Conservation (phyloP, 164 flowering plant genomes). For the Nymphaea colorata region DNA sequence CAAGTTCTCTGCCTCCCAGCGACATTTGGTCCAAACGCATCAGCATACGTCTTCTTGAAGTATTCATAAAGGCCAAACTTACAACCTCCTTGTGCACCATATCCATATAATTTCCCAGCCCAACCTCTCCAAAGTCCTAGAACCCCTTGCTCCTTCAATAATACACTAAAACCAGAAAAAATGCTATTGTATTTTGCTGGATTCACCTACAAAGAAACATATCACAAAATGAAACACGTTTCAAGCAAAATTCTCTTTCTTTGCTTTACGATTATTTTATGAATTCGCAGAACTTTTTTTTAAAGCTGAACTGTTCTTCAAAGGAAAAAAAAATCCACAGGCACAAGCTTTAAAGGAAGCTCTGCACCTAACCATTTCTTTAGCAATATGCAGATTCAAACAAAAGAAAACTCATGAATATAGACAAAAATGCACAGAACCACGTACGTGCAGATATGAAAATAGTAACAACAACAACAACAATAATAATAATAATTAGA, state of each 20-base stretch:
- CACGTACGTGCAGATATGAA: no score
- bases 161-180: constrained; percentile 41
- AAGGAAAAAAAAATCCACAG: background rate
- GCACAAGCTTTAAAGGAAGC: no score
- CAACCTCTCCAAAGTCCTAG: constrained; percentile 89
- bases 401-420: no score
- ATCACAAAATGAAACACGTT: background rate
- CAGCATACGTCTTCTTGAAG: constrained; percentile 67
- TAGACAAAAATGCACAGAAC: no score
- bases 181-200: constrained; percentile 64
- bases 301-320: background rate
- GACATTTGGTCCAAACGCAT: constrained; percentile 17
- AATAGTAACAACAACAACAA: no score
- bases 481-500: no score
- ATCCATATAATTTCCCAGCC: constrained; percentile 76
- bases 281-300: background rate
- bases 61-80: constrained; percentile 92
- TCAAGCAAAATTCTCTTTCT: background rate
- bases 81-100: constrained; percentile 88
- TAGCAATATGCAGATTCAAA: no score
- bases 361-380: no score
- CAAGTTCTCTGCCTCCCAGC: constrained; percentile 34
- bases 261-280: background rate
- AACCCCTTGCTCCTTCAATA: constrained; percentile 71
- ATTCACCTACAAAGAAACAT: constrained; percentile 43